Percentiles rank a stretch among this genome's conserved stretches.
phyloP scores from a whole-genome alignment of 768 basidiomycete species.

The Suillus luteus region DNA sequence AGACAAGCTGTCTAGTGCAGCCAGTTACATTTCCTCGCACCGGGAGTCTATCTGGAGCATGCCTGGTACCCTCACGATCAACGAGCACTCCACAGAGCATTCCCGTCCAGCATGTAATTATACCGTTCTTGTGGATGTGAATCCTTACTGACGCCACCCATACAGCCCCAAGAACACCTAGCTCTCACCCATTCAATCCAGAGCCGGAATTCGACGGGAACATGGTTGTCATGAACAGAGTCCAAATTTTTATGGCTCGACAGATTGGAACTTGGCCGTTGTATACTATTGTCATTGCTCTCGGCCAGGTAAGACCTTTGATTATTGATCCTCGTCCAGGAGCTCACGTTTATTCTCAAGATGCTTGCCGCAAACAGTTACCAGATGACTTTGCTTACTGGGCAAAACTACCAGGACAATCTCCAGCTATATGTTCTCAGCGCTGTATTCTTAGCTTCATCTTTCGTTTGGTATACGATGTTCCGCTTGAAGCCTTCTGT shows the following conservation, averaged over 20 bases:
- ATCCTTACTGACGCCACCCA: slow-evolving; percentile 9
- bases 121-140: slow-evolving; percentile 6
- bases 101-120: slow-evolving; percentile 77
- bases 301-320: slow-evolving; percentile 63
- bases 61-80: slow-evolving; percentile 49
- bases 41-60: slow-evolving; percentile 85
- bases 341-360: slow-evolving; percentile 32
- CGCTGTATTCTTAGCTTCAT: slow-evolving; percentile 82
- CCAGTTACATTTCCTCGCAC: slow-evolving; percentile 74
- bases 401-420: slow-evolving; percentile 79
- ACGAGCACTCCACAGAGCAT: slow-evolving; percentile 43
- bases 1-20: slow-evolving; percentile 83
- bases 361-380: slow-evolving; percentile 92
- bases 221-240: slow-evolving; percentile 72
- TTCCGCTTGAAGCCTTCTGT: slow-evolving; percentile 89
- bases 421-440: slow-evolving; percentile 90
- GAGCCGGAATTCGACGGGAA: slow-evolving; percentile 56
- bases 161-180: slow-evolving; percentile 47
- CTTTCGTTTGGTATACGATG: slow-evolving; percentile 86
- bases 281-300: slow-evolving; percentile 85
- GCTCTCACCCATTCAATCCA: slow-evolving; percentile 53
- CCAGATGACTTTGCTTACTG: slow-evolving; percentile 89
- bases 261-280: slow-evolving; percentile 86
- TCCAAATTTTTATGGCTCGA: slow-evolving; percentile 83
- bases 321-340: slow-evolving; percentile 1